A percentile compares a stretch with the other conserved stretches of the same genome.
These are phyloP conservation scores for Ophiocordyceps unilateralis DNA, from an alignment of 2,329 filamentous ascomycete genomes.

Conservation along the genomic window DNA sequence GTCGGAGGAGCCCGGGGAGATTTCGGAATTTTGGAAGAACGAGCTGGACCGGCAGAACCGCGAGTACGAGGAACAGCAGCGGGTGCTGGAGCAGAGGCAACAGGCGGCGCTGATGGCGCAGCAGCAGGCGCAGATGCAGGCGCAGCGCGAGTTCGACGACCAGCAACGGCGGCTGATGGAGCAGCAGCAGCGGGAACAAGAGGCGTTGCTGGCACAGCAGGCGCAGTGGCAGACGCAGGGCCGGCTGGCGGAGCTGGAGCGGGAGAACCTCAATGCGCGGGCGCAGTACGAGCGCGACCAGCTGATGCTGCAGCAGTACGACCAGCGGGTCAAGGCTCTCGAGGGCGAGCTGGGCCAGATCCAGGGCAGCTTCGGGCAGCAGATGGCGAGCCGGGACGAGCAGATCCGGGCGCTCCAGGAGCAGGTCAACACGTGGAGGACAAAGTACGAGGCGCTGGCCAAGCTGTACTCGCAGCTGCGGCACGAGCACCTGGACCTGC, in stretches of 20 bases:
- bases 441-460: conserved; percentile 90
- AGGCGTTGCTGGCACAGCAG: conserved; percentile 76
- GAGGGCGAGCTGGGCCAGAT: conserved; percentile 76
- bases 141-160: conserved; percentile 90
- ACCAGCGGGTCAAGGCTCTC: conserved; percentile 80
- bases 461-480: conserved; percentile 95
- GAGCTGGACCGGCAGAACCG: conserved; percentile 83
- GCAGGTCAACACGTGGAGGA: conserved; percentile 93
- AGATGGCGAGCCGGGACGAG: conserved; percentile 79
- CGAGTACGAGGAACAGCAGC: conserved; percentile 89
- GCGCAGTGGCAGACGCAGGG: conserved; percentile 89
- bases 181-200: conserved; percentile 79
- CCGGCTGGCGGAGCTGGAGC: conserved; percentile 85
- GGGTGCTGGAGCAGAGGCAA: conserved; percentile 72
- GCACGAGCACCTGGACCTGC: conserved; percentile 82
- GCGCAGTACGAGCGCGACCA: conserved; percentile 97
- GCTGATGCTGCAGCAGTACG: conserved; percentile 91
- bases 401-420: conserved; percentile 87
- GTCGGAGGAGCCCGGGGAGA: conserved; percentile 75
- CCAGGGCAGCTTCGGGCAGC: conserved; percentile 67
- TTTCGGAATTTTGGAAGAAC: conserved; percentile 95
- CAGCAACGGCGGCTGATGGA: conserved; percentile 78
- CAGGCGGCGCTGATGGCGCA: conserved; percentile 67
- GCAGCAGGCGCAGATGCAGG: conserved; percentile 65
- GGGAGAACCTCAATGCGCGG: conserved; percentile 83